Conservation (phyloP, 225 moss, liverwort and hornwort species). For the Rhytidiadelphus loreus region DNA sequence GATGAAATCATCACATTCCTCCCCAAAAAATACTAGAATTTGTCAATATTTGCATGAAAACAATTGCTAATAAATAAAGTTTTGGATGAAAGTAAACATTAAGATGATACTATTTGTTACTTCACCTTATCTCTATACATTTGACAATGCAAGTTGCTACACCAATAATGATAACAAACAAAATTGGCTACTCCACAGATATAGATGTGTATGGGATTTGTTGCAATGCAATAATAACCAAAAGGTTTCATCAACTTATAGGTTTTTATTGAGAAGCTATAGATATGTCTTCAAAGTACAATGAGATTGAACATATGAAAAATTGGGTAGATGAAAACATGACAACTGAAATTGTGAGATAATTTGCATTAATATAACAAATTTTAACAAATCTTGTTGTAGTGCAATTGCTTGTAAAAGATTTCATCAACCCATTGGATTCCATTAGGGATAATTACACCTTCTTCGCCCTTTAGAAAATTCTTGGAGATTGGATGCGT, state of each 20-base stretch:
- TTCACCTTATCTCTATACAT: not conserved
- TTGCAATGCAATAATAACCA: not conserved
- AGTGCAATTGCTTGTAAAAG: not conserved
- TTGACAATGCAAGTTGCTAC: not conserved
- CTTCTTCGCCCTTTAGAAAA: no score
- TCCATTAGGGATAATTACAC: no score
- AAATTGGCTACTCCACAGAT: not conserved
- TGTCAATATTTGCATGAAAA: not conserved
- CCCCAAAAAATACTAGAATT: not conserved
- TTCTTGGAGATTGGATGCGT: no score
- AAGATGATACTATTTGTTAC: not conserved
- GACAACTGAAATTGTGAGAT: no score
- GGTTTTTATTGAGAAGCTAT: not conserved
- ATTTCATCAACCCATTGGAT: not conserved
- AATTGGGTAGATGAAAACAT: not conserved
- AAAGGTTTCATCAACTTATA: not conserved
- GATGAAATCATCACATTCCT: not conserved
- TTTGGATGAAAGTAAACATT: not conserved
- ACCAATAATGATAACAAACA: not conserved
- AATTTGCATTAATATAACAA: not conserved
- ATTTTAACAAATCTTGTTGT: rapidly evolving
- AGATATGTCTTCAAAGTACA: not conserved
- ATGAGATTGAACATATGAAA: not conserved
- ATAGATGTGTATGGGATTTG: not conserved
- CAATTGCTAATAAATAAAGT: not conserved